phyloP scores from a whole-genome alignment of 257 asterid genomes.

The Anisodus acutangulus region DNA sequence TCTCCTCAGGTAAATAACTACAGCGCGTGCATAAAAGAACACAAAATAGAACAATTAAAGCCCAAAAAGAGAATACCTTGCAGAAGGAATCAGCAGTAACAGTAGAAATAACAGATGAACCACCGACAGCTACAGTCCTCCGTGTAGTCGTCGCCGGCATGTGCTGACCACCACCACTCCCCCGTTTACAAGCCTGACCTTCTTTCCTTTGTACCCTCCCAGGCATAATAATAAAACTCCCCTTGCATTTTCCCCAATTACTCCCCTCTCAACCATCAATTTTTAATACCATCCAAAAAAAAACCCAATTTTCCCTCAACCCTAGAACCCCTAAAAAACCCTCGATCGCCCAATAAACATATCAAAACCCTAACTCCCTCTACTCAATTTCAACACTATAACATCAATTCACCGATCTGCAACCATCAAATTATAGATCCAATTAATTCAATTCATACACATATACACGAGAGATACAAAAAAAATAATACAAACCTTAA shows the following conservation, averaged over 20 bases:
- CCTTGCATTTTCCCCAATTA: constrained; percentile 45
- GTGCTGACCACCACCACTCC: constrained; percentile 37
- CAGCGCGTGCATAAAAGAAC: neutral
- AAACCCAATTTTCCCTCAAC: neutral
- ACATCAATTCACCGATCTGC: constrained; percentile 28
- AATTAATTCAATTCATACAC: constrained; percentile 3
- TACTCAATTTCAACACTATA: constrained; percentile 4
- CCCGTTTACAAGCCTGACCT: constrained; percentile 36
- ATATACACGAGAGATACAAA: too few relatives aligned
- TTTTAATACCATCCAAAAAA: neutral
- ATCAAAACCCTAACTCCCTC: constrained; percentile 9
- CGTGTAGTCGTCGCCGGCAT: constrained; percentile 46
- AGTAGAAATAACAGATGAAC: constrained; percentile 20
- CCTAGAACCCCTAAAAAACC: constrained; percentile 22
- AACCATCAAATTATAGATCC: constrained; percentile 23
- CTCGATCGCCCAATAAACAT: constrained; percentile 19
- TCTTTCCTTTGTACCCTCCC: constrained; percentile 42
- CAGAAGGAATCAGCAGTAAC: constrained; percentile 41
- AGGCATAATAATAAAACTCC: constrained; percentile 43
- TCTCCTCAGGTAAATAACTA: neutral
- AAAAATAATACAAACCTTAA: constrained; percentile 13
- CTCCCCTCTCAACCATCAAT: constrained; percentile 43
- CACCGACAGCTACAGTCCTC: constrained; percentile 42
- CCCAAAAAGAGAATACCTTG: constrained; percentile 38
- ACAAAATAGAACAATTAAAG: neutral